phyloP scores from a whole-genome alignment of 768 basidiomycete species.

The Tricholoma flavovirens region DNA sequence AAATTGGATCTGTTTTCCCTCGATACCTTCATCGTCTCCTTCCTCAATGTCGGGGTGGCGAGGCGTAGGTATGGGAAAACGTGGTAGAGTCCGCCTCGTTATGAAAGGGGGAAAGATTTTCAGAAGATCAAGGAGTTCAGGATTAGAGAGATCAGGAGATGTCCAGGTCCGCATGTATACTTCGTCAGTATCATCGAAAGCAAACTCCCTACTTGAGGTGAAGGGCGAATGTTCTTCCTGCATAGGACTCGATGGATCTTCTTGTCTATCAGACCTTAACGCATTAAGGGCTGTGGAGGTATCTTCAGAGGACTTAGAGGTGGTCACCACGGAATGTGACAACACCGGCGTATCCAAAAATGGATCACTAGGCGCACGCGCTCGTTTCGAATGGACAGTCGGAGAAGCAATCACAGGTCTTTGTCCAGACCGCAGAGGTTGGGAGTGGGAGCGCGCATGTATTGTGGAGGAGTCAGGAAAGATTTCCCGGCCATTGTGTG shows the following conservation, averaged over 20 bases:
- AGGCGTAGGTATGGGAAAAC: conserved; percentile 48
- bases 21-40: conserved; percentile 50
- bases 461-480: conserved; percentile 32
- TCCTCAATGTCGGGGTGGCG: conserved; percentile 62
- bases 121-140: conserved; percentile 64
- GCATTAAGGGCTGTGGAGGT: conserved; percentile 26
- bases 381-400: conserved; percentile 51
- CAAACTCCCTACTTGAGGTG: conserved; percentile 24
- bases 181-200: conserved; percentile 30
- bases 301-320: conserved; percentile 39
- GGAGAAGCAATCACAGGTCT: conserved; percentile 37
- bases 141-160: conserved; percentile 71
- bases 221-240: conserved; percentile 32
- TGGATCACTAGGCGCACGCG: conserved; percentile 73
- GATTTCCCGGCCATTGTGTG: conserved; percentile 25
- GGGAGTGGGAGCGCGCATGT: conserved; percentile 54
- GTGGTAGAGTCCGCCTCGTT: conserved; percentile 60
- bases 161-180: conserved; percentile 74
- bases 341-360: conserved; percentile 67
- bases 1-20: conserved; percentile 55
- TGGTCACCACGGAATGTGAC: conserved; percentile 48
- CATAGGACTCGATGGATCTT: conserved; percentile 37
- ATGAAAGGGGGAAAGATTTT: conserved; percentile 76
- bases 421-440: conserved; percentile 41
- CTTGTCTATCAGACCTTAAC: conserved; percentile 25